Percentiles rank a stretch among this genome's conserved stretches.
phyloP scores from a whole-genome alignment of 2,329 filamentous ascomycete genomes.

The Apiospora hydei region DNA sequence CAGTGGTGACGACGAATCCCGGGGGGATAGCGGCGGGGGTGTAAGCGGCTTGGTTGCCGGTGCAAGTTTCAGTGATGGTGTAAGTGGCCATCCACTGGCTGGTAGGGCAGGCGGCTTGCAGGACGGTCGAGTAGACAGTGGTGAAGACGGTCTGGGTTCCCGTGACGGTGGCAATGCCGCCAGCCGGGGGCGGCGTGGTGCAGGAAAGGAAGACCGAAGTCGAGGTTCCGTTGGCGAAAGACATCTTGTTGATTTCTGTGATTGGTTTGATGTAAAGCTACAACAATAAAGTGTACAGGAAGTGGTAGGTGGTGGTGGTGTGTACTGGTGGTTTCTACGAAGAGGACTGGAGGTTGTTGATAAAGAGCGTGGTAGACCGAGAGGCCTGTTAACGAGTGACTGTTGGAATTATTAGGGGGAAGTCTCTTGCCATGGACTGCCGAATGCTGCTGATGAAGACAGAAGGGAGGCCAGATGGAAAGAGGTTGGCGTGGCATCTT shows the following conservation, averaged over 20 bases:
- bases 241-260: constrained; percentile 32
- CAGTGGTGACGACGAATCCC: constrained; percentile 48
- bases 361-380: constrained; percentile 22
- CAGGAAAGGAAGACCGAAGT: constrained; percentile 40
- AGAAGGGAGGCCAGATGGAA: constrained; percentile 25
- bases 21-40: constrained; percentile 43
- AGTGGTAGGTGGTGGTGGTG: constrained; percentile 21
- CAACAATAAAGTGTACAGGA: constrained; percentile 1
- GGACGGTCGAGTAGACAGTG: constrained; percentile 47
- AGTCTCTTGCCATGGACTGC: constrained; percentile 21
- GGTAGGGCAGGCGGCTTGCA: constrained; percentile 48
- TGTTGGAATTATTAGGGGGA: constrained; percentile 31
- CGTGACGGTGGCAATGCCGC: not conserved
- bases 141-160: constrained; percentile 42
- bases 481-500: constrained; percentile 31
- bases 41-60: constrained; percentile 41
- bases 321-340: not conserved
- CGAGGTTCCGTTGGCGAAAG: constrained; percentile 34
- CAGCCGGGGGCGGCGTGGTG: constrained; percentile 34
- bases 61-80: constrained; percentile 48
- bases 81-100: constrained; percentile 49
- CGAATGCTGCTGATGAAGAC: constrained; percentile 31
- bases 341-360: not conserved
- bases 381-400: constrained; percentile 28
- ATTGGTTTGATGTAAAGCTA: not conserved